Evolutionary conservation across 495 filamentous ascomycete genomes (phyloP).

Genomic region (Staphylotrichum tortipilum): DNA sequence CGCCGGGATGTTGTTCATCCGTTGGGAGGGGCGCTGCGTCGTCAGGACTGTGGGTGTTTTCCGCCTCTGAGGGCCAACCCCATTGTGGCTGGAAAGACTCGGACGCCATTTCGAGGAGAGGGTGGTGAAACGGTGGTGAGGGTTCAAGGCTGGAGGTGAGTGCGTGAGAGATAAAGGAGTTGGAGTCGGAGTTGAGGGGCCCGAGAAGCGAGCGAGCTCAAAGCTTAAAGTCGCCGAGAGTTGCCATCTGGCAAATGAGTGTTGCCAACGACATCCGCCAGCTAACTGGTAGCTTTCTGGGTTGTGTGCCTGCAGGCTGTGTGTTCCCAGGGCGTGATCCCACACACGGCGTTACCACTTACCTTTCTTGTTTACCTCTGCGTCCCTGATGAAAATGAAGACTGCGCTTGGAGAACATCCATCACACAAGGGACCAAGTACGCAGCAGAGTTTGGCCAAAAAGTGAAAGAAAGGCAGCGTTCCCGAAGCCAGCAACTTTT

Average conservation of each 20-base stretch:
- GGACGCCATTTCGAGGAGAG: slow-evolving; percentile 1
- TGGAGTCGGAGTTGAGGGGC: not conserved
- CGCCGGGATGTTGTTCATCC: not conserved
- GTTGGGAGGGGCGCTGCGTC: not conserved
- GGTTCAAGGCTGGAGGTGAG: too few species aligned
- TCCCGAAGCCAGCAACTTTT: not conserved
- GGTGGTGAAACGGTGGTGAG: too few species aligned
- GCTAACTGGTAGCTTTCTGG: too few species aligned
- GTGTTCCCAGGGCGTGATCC: too few species aligned
- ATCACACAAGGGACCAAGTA: not conserved
- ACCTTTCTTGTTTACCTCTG: too few species aligned
- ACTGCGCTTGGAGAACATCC: not conserved
- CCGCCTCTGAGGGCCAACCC: slow-evolving; percentile 9
- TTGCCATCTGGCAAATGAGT: too few species aligned
- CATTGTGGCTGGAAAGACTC: slow-evolving; percentile 5
- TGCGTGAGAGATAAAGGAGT: too few species aligned
- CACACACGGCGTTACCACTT: too few species aligned
- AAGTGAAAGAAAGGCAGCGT: not conserved
- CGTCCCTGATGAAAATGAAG: too few species aligned
- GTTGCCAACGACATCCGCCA: too few species aligned
- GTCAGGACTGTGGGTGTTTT: not conserved
- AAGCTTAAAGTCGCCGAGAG: too few species aligned
- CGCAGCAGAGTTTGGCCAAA: not conserved
- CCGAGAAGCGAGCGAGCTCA: not conserved
- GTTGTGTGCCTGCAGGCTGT: too few species aligned